These are phyloP conservation scores for Fragosphaeria purpurea DNA, from an alignment of 2,329 filamentous ascomycete genomes.

Conservation along the genomic window DNA sequence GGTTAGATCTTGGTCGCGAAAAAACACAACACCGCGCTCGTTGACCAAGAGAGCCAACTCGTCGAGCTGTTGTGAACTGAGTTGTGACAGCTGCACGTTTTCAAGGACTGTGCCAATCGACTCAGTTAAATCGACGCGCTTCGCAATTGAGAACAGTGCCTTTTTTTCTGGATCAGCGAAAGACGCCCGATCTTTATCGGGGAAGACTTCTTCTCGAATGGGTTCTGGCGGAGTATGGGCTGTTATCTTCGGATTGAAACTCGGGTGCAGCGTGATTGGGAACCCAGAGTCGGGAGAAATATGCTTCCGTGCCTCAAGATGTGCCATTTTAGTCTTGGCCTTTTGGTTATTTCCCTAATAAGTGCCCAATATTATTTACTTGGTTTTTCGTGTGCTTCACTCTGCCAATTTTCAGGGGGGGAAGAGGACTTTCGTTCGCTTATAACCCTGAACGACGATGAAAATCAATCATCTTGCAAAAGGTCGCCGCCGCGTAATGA, in stretches of 20 bases:
- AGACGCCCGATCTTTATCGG: conserved; percentile 26
- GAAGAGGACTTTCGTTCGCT: too few species aligned
- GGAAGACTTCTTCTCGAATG: conserved; percentile 20
- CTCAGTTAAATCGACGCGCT: conserved; percentile 30
- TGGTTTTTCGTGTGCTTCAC: too few species aligned
- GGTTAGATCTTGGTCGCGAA: conserved; percentile 36
- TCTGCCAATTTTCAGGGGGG: too few species aligned
- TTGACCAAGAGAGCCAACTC: conserved; percentile 38
- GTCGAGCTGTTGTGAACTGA: conserved; percentile 35
- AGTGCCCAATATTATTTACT: not conserved
- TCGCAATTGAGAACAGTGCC: conserved; percentile 28
- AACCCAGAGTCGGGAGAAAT: conserved; percentile 39
- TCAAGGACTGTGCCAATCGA: conserved; percentile 30
- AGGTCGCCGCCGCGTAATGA: too few species aligned
- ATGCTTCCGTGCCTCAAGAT: conserved; percentile 35
- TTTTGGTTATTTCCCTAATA: too few species aligned
- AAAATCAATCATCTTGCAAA: too few species aligned
- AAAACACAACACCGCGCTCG: conserved; percentile 38
- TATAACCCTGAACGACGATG: too few species aligned
- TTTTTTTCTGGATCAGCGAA: conserved; percentile 36
- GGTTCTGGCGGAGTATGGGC: conserved; percentile 30
- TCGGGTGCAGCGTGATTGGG: conserved; percentile 34
- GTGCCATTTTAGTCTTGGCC: conserved; percentile 13
- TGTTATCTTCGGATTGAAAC: conserved; percentile 36
- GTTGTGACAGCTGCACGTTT: conserved; percentile 31